phyloP scores from a whole-genome alignment of 495 filamentous ascomycete species.

The Xylaria palmicola region DNA sequence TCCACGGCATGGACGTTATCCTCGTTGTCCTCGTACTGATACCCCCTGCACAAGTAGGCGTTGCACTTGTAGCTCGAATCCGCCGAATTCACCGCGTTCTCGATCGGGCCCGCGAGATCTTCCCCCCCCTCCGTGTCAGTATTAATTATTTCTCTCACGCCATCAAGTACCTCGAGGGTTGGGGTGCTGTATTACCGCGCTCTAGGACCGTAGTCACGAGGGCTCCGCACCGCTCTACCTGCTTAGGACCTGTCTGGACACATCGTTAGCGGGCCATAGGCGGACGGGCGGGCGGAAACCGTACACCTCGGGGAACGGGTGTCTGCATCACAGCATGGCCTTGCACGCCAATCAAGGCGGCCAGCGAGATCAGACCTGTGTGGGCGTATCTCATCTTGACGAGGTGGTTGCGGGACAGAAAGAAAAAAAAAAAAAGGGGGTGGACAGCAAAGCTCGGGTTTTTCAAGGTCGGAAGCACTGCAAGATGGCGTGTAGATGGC shows the following conservation, averaged over 20 bases:
- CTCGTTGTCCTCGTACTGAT: conserved; percentile 14
- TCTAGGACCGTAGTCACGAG: background rate
- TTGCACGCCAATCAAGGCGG: background rate
- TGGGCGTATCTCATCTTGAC: conserved; percentile 4
- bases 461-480: too few relatives aligned
- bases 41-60: conserved; percentile 12
- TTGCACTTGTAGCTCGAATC: conserved; percentile 12
- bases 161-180: too few relatives aligned
- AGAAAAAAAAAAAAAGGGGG: background rate
- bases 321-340: conserved; percentile 9
- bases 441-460: background rate
- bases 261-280: background rate
- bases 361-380: background rate
- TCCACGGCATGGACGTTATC: conserved; percentile 10
- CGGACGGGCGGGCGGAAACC: background rate
- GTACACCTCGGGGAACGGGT: conserved; percentile 7
- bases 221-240: conserved; percentile 2
- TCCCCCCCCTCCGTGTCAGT: background rate
- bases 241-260: conserved; percentile 12
- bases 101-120: conserved; percentile 13
- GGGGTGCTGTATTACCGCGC: background rate
- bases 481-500: too few relatives aligned
- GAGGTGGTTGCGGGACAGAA: too few relatives aligned
- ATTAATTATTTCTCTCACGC: too few relatives aligned
- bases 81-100: conserved; percentile 1